Evolutionary conservation across 1,139 yeast genomes (phyloP), one percentile per base, ranked within the genome.

Genomic region (Petasospora rhodanensis): DNA sequence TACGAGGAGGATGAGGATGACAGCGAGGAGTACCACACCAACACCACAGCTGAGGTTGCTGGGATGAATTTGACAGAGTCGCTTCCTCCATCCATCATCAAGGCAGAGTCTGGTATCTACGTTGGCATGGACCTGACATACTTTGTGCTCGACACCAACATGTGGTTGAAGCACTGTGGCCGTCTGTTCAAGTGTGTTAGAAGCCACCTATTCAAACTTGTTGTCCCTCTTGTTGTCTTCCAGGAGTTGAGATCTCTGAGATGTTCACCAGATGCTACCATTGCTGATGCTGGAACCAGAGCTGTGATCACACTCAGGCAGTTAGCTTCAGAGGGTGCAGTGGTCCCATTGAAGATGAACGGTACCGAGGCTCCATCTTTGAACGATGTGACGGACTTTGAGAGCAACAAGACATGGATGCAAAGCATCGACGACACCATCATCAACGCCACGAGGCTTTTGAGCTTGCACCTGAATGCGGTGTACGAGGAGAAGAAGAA

Each of bases 151-250:
- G 93, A 82, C 58, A 82, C 93, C 7, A 81, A 83, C 43, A 76
- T 82, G 40, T 82, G 91, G 91, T 62, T 82, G 43, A 79, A 82
- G 47, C 89, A 81, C 52, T 81, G 87, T 54, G 93, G 91, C 2
- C 67, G 81, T 40, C 66, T 82, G 19, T 82, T 70, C 61, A 82
- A 82, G 54, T 74, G 85, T 48, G 74, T 81, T 12, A 66, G 79
- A 23, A 73, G 73, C 45, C 70, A 69, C 10, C 71, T 79, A 3
- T 66, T 82, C 46, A 74, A 58, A 56, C 69, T 56, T 58, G 74
- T 68, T 51, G 75, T 82, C 7, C 89, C 93, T 26, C 61, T 82
- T 39, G 79, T 83, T 19, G 86, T 83, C 8, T 82, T 82, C 52
- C 93, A 82, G 60, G 93, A 82, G 49, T 61, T 82, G 40, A 61